These are phyloP conservation scores for Warburgia ugandensis DNA, from an alignment of 164 flowering plant species.

Conservation along the genomic window DNA sequence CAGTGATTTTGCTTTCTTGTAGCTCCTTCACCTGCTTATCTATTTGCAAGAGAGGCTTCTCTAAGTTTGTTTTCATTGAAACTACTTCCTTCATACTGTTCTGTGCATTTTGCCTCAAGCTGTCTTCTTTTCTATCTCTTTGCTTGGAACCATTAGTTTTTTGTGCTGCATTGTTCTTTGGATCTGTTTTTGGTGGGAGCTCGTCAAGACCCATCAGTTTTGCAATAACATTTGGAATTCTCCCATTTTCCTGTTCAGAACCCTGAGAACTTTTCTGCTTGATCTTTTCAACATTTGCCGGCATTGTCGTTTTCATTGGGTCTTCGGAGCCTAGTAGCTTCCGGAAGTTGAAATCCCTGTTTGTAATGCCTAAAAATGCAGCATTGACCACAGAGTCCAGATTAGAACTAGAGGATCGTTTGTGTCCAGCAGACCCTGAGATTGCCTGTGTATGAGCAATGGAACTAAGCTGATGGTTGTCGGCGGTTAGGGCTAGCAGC, in stretches of 20 bases:
- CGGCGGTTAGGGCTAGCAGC: constrained; percentile 18
- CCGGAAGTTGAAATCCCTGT: constrained; percentile 5
- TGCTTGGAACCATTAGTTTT: constrained; percentile 20
- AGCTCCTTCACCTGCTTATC: constrained; percentile 11
- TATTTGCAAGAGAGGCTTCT: constrained; percentile 8
- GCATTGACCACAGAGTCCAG: constrained; percentile 12
- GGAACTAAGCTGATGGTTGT: constrained; percentile 11
- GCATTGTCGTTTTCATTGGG: background rate
- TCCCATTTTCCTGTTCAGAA: constrained; percentile 39
- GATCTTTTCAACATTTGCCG: background rate
- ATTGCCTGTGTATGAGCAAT: constrained; percentile 12
- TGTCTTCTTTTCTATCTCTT: constrained; percentile 7
- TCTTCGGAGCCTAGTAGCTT: constrained; percentile 18
- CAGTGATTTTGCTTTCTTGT: constrained; percentile 16
- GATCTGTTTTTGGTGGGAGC: constrained; percentile 30
- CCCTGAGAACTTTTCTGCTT: background rate
- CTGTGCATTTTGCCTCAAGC: constrained; percentile 10
- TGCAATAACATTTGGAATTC: constrained; percentile 77
- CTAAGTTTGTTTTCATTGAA: constrained; percentile 12
- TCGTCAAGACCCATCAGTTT: constrained; percentile 91
- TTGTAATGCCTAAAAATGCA: constrained; percentile 14
- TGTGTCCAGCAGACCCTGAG: constrained; percentile 25
- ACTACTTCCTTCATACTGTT: constrained; percentile 22
- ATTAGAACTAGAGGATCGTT: constrained; percentile 34
- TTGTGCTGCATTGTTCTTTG: constrained; percentile 14